Evolutionary conservation across 2,329 filamentous ascomycete genomes (phyloP), one percentile per base, ranked within the genome.

Genomic region (Fusarium lyarnte): DNA sequence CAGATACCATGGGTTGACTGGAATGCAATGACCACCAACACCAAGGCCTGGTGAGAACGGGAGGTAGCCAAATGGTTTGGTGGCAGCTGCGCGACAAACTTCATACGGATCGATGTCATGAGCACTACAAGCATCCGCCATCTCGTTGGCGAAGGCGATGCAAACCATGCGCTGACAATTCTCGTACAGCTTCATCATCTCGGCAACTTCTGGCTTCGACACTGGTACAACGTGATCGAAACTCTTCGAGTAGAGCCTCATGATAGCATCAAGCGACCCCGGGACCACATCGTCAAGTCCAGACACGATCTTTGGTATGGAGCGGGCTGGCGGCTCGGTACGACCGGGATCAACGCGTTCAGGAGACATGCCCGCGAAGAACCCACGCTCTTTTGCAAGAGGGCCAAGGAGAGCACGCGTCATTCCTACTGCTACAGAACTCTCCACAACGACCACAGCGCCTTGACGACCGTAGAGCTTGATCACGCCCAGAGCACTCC

Each of bases 141-240:
- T 88, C 68, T 89, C 87, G 70, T 88, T 88, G 62, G 83, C 86
- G 62, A 86, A 89, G 1, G 87, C 86, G 38, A 88, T 87, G 73
- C 82, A 83, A 17, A 89, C 79, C 84, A 87, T 88, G 4, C 87
- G 82, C 74, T 88, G 86, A 74, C 87, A 89, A 74, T 89, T 89
- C 66, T 89, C 87, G 73, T 88, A 89, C 17, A 89, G 79, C 78
- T 89, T 89, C 69, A 84, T 86, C 85, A 89, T 88, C 77, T 89
- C 87, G 3, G 87, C 87, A 3, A 88, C 86, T 72, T 89, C 87
- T 3, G 87, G 86, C 35, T 78, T 79, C 16, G 85, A 86, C 35
- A 88, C 86, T 0, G 84, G 81, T 11, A 88, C 80, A 10, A 88
- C 79, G 0, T 78, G 76, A 54, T 87, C 80, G 68, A 88, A 88